Conservation (phyloP, 192 early-diverging fungal species). For the Coemansia sp. region DNA sequence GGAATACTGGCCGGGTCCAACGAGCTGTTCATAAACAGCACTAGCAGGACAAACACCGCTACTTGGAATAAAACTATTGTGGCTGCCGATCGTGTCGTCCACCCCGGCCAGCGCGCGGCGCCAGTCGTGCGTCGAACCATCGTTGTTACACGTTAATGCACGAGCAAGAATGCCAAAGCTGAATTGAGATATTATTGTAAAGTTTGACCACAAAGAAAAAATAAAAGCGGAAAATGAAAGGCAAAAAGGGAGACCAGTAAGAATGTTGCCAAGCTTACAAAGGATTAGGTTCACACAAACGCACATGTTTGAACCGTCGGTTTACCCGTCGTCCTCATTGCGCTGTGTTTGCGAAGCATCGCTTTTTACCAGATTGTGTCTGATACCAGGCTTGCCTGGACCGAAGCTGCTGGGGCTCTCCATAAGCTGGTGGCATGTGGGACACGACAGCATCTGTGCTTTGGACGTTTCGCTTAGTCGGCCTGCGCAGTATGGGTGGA, state of each 20-base stretch:
- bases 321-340: neutral
- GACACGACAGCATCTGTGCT: slow-evolving; percentile 15
- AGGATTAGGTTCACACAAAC: neutral
- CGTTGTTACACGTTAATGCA: neutral
- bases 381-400: slow-evolving; percentile 22
- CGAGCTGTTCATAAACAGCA: slow-evolving; percentile 29
- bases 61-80: slow-evolving; percentile 18
- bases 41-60: slow-evolving; percentile 16
- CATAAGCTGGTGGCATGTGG: slow-evolving; percentile 25
- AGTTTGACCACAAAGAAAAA: neutral
- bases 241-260: no score
- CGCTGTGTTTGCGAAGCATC: neutral
- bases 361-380: neutral
- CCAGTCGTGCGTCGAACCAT: slow-evolving; percentile 5
- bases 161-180: neutral
- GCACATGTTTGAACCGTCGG: neutral
- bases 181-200: neutral
- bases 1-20: slow-evolving; percentile 15
- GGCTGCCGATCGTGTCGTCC: slow-evolving; percentile 1
- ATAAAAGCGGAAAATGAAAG: neutral
- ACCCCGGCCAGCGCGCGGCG: slow-evolving; percentile 1
- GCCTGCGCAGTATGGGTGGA: slow-evolving; percentile 39
- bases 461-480: slow-evolving; percentile 11
- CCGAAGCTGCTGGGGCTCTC: slow-evolving; percentile 19
- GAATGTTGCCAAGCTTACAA: neutral